Evolutionary conservation across 2,329 filamentous ascomycete species (phyloP).

Genomic region (Daldinia sp.): DNA sequence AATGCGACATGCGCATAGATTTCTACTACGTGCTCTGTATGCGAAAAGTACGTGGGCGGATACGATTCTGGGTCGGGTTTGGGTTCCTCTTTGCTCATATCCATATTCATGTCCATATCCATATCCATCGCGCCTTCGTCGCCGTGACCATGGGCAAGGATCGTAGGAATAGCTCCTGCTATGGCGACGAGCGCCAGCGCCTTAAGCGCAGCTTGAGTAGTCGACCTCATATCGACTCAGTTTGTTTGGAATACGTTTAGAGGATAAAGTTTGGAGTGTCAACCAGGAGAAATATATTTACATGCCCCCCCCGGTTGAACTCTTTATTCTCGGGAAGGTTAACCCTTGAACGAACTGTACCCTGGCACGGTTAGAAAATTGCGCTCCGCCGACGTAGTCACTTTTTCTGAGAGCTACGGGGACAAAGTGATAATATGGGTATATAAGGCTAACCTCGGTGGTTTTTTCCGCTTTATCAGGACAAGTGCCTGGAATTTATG

Average conservation of each 20-base stretch:
- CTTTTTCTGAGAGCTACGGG: background rate
- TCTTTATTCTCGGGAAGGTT: slow-evolving; percentile 12
- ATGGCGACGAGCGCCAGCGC: slow-evolving; percentile 49
- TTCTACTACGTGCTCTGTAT: slow-evolving; percentile 54
- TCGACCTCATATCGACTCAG: slow-evolving; percentile 44
- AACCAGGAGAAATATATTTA: slow-evolving; percentile 59
- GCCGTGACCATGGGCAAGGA: slow-evolving; percentile 52
- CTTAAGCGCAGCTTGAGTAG: slow-evolving; percentile 42
- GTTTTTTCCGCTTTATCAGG: slow-evolving; percentile 10
- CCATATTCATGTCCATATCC: slow-evolving; percentile 50
- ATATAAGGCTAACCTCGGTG: slow-evolving; percentile 19
- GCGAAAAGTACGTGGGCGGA: slow-evolving; percentile 56
- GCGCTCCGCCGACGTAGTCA: slow-evolving; percentile 6
- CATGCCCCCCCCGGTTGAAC: slow-evolving; percentile 13
- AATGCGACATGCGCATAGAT: slow-evolving; percentile 72
- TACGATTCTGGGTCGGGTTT: slow-evolving; percentile 49
- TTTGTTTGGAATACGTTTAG: slow-evolving; percentile 24
- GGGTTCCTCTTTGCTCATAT: slow-evolving; percentile 49
- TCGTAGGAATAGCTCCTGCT: slow-evolving; percentile 49
- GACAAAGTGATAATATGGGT: background rate
- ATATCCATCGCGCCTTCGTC: slow-evolving; percentile 48
- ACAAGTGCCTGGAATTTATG: background rate
- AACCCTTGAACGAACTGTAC: slow-evolving; percentile 13
- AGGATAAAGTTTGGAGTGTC: slow-evolving; percentile 56
- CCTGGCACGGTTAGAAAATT: slow-evolving; percentile 5